phyloP scores from a whole-genome alignment of 148 eudicot genomes.

The Rhododendron kiyosumense region DNA sequence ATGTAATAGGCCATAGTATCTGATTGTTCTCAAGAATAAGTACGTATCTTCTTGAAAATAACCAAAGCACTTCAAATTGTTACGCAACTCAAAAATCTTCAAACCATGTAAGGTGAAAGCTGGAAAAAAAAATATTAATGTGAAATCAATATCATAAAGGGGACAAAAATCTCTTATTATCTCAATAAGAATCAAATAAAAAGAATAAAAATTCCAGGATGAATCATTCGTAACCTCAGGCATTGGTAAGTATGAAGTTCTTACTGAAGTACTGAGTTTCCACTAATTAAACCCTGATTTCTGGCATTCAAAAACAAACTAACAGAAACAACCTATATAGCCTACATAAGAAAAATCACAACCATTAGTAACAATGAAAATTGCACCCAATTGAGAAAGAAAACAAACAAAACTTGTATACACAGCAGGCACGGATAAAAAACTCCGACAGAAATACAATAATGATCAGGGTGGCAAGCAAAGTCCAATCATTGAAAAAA shows the following conservation, averaged over 20 bases:
- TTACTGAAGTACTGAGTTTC: not conserved
- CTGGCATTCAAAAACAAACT: not conserved
- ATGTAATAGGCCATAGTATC: not conserved
- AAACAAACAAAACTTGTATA: not conserved
- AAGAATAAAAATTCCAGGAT: no score
- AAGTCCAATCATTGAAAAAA: not conserved
- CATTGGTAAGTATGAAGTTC: not conserved
- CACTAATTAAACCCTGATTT: not conserved
- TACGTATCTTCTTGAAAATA: not conserved
- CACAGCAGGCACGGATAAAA: not conserved
- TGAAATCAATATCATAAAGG: not conserved
- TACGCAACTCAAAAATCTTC: not conserved
- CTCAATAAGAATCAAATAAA: not conserved
- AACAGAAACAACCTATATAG: not conserved
- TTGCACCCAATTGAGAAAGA: not conserved
- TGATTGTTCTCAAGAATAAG: not conserved
- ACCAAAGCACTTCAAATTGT: not conserved
- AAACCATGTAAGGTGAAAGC: not conserved
- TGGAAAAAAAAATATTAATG: not conserved
- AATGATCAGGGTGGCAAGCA: not conserved
- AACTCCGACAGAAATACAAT: not conserved
- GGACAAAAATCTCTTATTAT: not conserved
- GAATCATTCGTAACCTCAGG: not conserved
- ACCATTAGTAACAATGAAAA: not conserved
- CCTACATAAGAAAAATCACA: not conserved